phyloP scores from a whole-genome alignment of 306 rosid species.

The Citrullus colocynthis region DNA sequence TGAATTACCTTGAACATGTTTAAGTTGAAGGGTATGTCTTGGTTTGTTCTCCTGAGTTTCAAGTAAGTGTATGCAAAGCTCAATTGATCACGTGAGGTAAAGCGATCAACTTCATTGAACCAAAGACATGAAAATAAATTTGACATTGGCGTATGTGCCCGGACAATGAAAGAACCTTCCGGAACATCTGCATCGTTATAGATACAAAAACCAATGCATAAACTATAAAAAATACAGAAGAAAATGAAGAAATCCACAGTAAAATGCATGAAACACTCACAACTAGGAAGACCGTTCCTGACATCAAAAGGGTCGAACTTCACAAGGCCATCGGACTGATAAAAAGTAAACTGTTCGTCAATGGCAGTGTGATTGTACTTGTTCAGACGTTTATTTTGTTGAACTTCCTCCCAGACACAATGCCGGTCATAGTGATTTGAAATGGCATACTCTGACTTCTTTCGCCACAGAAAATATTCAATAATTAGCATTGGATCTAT shows the following conservation, averaged over 20 bases:
- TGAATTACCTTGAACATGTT: conserved; percentile 71
- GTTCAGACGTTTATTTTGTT: conserved; percentile 82
- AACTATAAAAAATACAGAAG: background rate
- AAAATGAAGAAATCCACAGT: conserved; percentile 13
- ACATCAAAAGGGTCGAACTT: conserved; percentile 53
- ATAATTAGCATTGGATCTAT: conserved; percentile 75
- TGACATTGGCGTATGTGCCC: conserved; percentile 90
- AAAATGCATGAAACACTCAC: conserved; percentile 35
- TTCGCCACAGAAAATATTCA: conserved; percentile 78
- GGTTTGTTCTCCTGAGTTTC: conserved; percentile 76
- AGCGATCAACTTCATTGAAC: conserved; percentile 91
- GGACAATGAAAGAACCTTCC: conserved; percentile 85
- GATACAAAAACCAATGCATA: conserved; percentile 7
- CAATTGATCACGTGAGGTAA: conserved; percentile 93
- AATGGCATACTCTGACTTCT: conserved; percentile 78
- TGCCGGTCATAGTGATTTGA: conserved; percentile 92
- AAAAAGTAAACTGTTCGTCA: conserved; percentile 63
- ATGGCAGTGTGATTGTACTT: conserved; percentile 74
- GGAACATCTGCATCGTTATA: conserved; percentile 64
- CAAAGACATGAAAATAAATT: conserved; percentile 93
- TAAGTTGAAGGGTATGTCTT: conserved; percentile 46
- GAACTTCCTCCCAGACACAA: conserved; percentile 91
- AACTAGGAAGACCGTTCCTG: conserved; percentile 60
- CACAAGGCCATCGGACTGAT: conserved; percentile 75
- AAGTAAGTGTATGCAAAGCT: conserved; percentile 85